Percentiles rank a stretch among this genome's conserved stretches.
Conservation (phyloP, 108 stramenopile species). For the Pseudonitzschia delicatissima region DNA sequence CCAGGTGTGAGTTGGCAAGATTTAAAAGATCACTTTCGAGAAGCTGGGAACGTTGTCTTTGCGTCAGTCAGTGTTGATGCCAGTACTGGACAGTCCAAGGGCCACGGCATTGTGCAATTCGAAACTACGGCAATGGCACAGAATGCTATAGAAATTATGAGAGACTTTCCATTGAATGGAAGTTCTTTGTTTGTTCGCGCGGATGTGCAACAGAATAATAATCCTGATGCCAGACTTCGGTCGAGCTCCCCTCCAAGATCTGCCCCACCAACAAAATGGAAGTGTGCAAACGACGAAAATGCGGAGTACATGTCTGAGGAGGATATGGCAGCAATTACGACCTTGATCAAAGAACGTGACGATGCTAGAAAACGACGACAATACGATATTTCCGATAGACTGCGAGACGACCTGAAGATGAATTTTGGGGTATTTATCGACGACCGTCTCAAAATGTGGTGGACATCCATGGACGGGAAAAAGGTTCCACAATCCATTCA, state of each 20-base stretch:
- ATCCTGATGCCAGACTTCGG: slow-evolving; percentile 3
- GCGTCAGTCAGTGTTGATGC: slow-evolving; percentile 72
- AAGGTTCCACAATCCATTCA: slow-evolving; percentile 58
- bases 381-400: slow-evolving; percentile 61
- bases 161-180: slow-evolving; percentile 76
- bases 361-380: slow-evolving; percentile 54
- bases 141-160: slow-evolving; percentile 69
- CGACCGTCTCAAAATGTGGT: slow-evolving; percentile 82
- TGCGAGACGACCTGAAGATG: slow-evolving; percentile 67
- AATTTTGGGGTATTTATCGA: slow-evolving; percentile 68
- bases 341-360: slow-evolving; percentile 63
- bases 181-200: slow-evolving; percentile 62
- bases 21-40: slow-evolving; percentile 80
- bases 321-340: slow-evolving; percentile 31
- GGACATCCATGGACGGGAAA: slow-evolving; percentile 60
- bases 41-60: slow-evolving; percentile 75
- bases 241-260: slow-evolving; percentile 10
- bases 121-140: slow-evolving; percentile 69
- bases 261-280: slow-evolving; percentile 60
- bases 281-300: slow-evolving; percentile 71
- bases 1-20: slow-evolving; percentile 69
- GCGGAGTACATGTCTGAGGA: slow-evolving; percentile 41
- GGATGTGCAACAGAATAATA: slow-evolving; percentile 65
- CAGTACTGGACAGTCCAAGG: slow-evolving; percentile 63
- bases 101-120: slow-evolving; percentile 80